Base-by-base conservation (phyloP, 2,329 filamentous ascomycete species). In the Colletotrichum neosansevieriae region DNA sequence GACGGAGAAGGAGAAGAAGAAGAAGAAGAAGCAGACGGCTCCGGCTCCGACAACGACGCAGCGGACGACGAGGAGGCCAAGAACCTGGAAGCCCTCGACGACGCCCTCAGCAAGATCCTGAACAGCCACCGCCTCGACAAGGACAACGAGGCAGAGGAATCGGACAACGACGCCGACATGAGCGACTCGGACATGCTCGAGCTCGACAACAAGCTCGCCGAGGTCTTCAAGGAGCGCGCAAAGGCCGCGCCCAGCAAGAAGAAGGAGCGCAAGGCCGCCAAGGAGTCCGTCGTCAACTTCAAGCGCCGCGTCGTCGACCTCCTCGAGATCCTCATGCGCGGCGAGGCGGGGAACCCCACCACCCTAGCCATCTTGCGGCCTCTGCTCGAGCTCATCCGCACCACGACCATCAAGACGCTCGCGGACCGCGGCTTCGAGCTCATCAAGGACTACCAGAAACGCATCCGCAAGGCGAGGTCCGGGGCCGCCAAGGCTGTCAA, bases 161-260 rank as follows among this genome's bases (percentile, higher is more conserved):
- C 84, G 1, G 89, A 89, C 34, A 86, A 86, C 10, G 91, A 92
- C 68, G 89, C 88, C 3, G 93, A 97, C 79, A 97, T 99, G 94
- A 92, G 94, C 70, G 95, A 98, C 80, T 94, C 95, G 17, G 92
- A 97, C 76, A 98, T 98, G 96, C 90, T 97, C 81, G 90, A 90
- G 3, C 84, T 98, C 15, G 95, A 98, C 74, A 87, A 88, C 11
- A 91, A 95, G 75, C 88, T 99, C 4, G 89, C 90, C 58, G 92
- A 93, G 71, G 93, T 98, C 70, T 97, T 98, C 85, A 89, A 90
- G 72, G 90, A 94, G 72, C 89, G 91, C 56, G 88, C 88, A 72
- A 91, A 93, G 77, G 73, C 74, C 17, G 83, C 83, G 15, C 82
- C 83, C 2, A 90, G 86, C 77, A 91, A 92, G 76, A 96, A 94